Base-by-base conservation (phyloP, 768 basidiomycete genomes). In the Fibroporia radiculosa region DNA sequence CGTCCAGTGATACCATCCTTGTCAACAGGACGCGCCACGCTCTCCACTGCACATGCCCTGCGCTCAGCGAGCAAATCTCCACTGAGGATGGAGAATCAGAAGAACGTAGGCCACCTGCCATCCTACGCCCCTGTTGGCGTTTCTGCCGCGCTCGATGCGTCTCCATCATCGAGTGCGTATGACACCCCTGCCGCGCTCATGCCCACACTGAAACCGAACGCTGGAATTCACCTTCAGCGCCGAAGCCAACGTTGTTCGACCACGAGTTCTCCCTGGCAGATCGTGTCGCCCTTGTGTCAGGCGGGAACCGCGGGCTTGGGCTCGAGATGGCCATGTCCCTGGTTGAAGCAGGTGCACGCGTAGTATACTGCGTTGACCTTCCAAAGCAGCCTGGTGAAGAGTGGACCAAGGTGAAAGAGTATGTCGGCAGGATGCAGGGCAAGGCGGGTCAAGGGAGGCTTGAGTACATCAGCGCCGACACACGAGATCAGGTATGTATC, bases 321-420 rank as follows among this genome's bases (percentile, higher is more conserved):
- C 75, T 91, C n/a, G 88, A 91, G 65, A 82, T 84, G 80, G 84
- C 84, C 27, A 65, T 88, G 43, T 77, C 80, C 3, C 65, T 89
- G 32, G 74, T 74, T 33, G 87, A 89, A 64, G 80, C 77, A 12
- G 86, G 86, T 26, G 82, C 82, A 5, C 53, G 59, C 33, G 79
- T 70, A 0, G 70, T 85, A 14, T 85, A 86, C 60, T 84, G 82
- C 57, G 63, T 84, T 11, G 84, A 86, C 59, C 66, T 85, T 8
- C 74, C 81, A 1, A 48, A 57, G 29, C 58, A 61, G 28, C 77
- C 84, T 0, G 77, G 76, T 1, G 70, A 68, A 0, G 82, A 81
- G 54, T 86, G 78, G 71, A 49, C 56, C 33, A 67, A 67, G 49
- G 77, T 78, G 14, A 63, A 60, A 16, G 73, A 72, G 26, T 84